These are phyloP conservation scores for Paecilomyces formosus DNA, from an alignment of 2,329 filamentous ascomycete genomes.

Conservation along the genomic window DNA sequence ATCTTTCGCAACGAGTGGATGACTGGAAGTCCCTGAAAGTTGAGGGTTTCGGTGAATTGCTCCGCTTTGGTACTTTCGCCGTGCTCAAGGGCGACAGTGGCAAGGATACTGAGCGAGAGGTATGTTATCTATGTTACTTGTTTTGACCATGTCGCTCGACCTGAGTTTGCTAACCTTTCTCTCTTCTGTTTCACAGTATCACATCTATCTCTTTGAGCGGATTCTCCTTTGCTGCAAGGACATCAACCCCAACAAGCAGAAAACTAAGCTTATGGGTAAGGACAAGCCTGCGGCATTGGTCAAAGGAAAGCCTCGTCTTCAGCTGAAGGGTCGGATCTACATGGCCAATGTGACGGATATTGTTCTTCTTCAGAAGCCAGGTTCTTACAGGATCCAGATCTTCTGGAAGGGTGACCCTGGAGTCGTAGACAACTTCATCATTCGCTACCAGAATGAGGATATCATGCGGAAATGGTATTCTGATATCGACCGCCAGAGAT, in stretches of 20 bases:
- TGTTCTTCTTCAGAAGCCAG: conserved; percentile 77
- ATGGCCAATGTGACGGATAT: conserved; percentile 98
- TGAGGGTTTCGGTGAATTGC: conserved; percentile 80
- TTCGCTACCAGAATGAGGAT: conserved; percentile 87
- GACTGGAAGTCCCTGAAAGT: conserved; percentile 95
- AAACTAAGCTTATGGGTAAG: conserved; percentile 55
- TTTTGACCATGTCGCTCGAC: background rate
- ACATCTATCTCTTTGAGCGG: conserved; percentile 93
- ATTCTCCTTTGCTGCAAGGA: conserved; percentile 98
- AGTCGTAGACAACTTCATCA: conserved; percentile 93
- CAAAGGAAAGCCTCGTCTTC: conserved; percentile 68
- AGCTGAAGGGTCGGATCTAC: conserved; percentile 94
- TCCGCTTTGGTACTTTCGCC: conserved; percentile 83
- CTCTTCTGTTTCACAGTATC: conserved; percentile 56
- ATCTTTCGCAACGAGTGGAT: conserved; percentile 75
- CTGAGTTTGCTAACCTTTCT: conserved; percentile 6
- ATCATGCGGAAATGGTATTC: conserved; percentile 86
- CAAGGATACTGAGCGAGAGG: conserved; percentile 86
- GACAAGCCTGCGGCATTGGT: conserved; percentile 64
- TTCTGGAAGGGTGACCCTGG: conserved; percentile 97
- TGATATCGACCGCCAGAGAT: conserved; percentile 68
- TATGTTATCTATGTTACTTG: conserved; percentile 36
- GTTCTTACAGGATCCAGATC: conserved; percentile 95
- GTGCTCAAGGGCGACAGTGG: conserved; percentile 70
- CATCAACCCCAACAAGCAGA: conserved; percentile 72